Percentiles rank a stretch among this genome's conserved stretches.
Evolutionary conservation across 2,329 filamentous ascomycete genomes (phyloP).

Genomic region (Trichothecium roseum): DNA sequence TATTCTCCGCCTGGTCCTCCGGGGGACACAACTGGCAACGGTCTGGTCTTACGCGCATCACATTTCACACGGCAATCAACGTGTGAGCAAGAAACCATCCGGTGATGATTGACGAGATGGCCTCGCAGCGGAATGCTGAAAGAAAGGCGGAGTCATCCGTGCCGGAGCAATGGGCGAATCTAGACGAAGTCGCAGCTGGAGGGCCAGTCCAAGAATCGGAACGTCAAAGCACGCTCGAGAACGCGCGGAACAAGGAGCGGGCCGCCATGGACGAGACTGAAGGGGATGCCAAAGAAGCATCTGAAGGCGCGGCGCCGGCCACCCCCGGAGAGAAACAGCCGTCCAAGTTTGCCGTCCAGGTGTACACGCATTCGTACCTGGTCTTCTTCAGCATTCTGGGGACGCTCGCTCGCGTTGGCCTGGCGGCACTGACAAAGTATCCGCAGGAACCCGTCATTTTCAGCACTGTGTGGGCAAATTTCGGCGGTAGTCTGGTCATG

Average conservation of each 20-base stretch:
- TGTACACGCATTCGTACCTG: slow-evolving; percentile 72
- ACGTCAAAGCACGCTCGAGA: no score
- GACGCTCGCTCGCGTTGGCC: slow-evolving; percentile 70
- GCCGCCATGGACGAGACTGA: background rate
- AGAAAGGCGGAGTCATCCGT: no score
- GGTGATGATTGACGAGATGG: no score
- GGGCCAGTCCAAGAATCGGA: slow-evolving; percentile 7
- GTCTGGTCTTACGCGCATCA: no score
- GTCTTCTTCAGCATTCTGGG: slow-evolving; percentile 79
- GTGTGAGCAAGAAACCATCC: no score
- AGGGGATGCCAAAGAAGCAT: slow-evolving; percentile 4
- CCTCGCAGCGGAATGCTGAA: no score
- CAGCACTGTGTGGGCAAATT: slow-evolving; percentile 77
- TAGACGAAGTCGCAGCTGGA: slow-evolving; percentile 5
- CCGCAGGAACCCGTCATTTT: slow-evolving; percentile 65
- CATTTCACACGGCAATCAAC: no score
- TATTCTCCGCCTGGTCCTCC: no score
- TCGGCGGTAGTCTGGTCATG: slow-evolving; percentile 71
- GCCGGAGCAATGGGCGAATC: slow-evolving; percentile 2
- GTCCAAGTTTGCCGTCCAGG: slow-evolving; percentile 42
- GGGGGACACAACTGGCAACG: no score
- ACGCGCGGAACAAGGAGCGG: no score
- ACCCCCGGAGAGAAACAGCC: slow-evolving; percentile 11
- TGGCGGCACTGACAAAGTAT: slow-evolving; percentile 66
- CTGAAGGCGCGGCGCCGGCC: no score